Evolutionary conservation across 2,329 filamentous ascomycete genomes (phyloP).

Genomic region (Arthroderma sp.): DNA sequence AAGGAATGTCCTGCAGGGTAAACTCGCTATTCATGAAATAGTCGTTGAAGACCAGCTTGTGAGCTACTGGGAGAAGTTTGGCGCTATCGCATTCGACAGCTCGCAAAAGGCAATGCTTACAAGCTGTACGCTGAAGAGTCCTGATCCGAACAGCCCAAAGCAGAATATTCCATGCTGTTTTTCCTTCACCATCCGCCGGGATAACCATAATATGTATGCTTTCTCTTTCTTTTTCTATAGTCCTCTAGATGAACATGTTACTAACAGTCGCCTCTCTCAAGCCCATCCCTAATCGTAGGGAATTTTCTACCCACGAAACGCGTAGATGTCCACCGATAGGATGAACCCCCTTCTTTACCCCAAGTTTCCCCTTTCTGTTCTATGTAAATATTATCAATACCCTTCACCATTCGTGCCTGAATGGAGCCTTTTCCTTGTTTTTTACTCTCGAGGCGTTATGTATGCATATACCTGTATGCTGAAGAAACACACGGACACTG

Average conservation of each 20-base stretch:
- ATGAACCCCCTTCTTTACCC: neutral
- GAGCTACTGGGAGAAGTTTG: constrained; percentile 98
- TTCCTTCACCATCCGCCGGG: constrained; percentile 88
- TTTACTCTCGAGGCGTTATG: neutral
- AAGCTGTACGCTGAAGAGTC: constrained; percentile 80
- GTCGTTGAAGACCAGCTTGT: constrained; percentile 90
- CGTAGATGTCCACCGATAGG: constrained; percentile 24
- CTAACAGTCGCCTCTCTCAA: constrained; percentile 26
- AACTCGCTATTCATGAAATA: constrained; percentile 89
- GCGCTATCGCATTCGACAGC: constrained; percentile 90
- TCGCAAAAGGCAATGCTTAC: constrained; percentile 91
- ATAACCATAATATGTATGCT: constrained; percentile 90
- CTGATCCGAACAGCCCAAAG: constrained; percentile 54
- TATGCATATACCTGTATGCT: constrained; percentile 1
- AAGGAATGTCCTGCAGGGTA: constrained; percentile 51
- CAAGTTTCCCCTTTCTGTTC: neutral
- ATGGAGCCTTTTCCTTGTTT: neutral
- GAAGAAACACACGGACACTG: neutral
- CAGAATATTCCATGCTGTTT: constrained; percentile 86
- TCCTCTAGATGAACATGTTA: neutral
- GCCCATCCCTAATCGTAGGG: constrained; percentile 86
- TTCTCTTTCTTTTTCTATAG: neutral
- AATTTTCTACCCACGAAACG: constrained; percentile 88
- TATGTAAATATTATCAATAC: neutral
- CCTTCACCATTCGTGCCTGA: neutral